Evolutionary conservation across 2,329 filamentous ascomycete genomes (phyloP), one percentile per base, ranked within the genome.

Genomic region (Ophiostoma sp.): DNA sequence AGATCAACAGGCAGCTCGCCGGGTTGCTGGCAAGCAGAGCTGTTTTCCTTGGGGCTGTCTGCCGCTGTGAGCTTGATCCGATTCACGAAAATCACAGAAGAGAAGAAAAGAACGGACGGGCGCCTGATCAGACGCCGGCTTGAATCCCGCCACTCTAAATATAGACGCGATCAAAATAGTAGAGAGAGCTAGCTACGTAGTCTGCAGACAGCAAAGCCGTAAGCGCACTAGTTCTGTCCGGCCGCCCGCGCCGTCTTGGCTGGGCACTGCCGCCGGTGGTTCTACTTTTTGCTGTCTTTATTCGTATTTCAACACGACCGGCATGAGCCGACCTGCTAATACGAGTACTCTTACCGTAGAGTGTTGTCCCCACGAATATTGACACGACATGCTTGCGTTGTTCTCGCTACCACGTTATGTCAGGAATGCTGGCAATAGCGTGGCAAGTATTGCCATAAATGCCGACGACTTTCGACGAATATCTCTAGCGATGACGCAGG

Each of bases 281-380:
- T 27, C 27, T 27, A 27, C 49, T 55, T 18, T 27, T 9, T 55
- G 7, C 49, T 55, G 18, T 6, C n/a, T 9, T 55, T 36, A n/a
- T 55, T 55, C n/a, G 49, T 55, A 55, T 55, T 55, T 55, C 49
- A 27, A 55, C 49, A 27, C 27, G 49, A 27, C 49, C 49, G 49
- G 49, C n/a, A 55, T 55, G 49, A 11, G 49, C 49, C 7, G 49
- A 27, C 49, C 18, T 55, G 7, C 6, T 27, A 27, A 5, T n/a
- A n/a, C n/a, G n/a, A n/a, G n/a, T n/a, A 49, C 6, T n/a, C 27
- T 27, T 9, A 5, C 42, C 7, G 42, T 7, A 44, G 42, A 27
- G 27, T 27, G 27, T 27, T 27, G 27, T 27, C 27, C 27, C 27
- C 27, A 27, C 27, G 18, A 55, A 36, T 55, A 55, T 55, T 55